These are phyloP conservation scores for Drosera spatulata DNA, from an alignment of 179 eudicot genomes.

Conservation along the genomic window DNA sequence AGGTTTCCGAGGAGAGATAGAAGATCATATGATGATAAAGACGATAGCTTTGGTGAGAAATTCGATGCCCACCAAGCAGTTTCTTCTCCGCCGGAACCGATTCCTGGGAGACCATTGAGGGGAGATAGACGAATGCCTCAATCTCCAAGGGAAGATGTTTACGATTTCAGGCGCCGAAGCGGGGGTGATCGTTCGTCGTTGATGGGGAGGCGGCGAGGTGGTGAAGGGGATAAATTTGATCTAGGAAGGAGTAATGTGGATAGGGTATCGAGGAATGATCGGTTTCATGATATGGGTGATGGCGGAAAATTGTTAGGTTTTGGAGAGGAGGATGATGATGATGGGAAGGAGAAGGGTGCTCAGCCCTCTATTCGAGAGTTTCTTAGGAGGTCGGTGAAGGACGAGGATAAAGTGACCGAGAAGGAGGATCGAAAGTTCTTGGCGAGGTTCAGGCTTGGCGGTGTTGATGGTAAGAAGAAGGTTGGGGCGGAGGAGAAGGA, in stretches of 20 bases:
- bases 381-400: slow-evolving; percentile 15
- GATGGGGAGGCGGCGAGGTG: slow-evolving; percentile 11
- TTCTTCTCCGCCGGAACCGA: slow-evolving; percentile 7
- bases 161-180: slow-evolving; percentile 10
- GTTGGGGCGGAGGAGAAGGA: not conserved
- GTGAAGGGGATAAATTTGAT: slow-evolving; percentile 10
- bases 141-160: slow-evolving; percentile 10
- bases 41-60: slow-evolving; percentile 15
- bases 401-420: slow-evolving; percentile 5
- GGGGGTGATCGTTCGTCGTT: slow-evolving; percentile 13
- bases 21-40: slow-evolving; percentile 7
- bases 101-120: slow-evolving; percentile 19
- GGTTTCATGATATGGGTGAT: slow-evolving; percentile 8
- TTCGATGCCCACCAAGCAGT: slow-evolving; percentile 9
- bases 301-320: slow-evolving; percentile 9
- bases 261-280: not conserved
- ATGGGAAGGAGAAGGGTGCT: slow-evolving; percentile 11
- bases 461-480: slow-evolving; percentile 7
- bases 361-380: slow-evolving; percentile 25
- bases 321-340: slow-evolving; percentile 4
- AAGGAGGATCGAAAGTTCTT: slow-evolving; percentile 18
- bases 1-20: slow-evolving; percentile 12
- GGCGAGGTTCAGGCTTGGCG: slow-evolving; percentile 26
- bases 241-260: slow-evolving; percentile 8
- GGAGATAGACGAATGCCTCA: slow-evolving; percentile 15